Base-by-base conservation (phyloP, 306 rosid genomes). In the Fagus crenata region DNA sequence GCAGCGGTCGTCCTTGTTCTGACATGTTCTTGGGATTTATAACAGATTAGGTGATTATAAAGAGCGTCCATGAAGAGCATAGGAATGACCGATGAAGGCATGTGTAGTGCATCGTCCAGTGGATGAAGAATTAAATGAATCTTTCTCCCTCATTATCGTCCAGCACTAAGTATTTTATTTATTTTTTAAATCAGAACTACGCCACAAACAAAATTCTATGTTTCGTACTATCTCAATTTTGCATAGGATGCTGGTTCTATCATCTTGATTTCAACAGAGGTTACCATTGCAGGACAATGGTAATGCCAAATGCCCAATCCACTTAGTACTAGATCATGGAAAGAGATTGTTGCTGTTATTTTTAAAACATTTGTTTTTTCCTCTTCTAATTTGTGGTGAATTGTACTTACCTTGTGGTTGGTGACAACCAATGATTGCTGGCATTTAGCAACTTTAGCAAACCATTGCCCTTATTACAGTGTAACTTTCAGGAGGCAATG, bases 31-130 rank as follows among this genome's bases (percentile, higher is more conserved):
- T 86, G 69, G 78, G 67, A 41, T 82, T 78, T 49, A 46, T 53
- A 64, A 69, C 87, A 89, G 90, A 84, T 36, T 85, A 83, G 85
- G 77, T 54, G 54, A 87, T 37, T 64, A 39, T 46, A 89, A 83
- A 64, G 89, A 89, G 72, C 79, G 85, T 22, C 81, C 71, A 7
- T 83, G 83, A 85, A 84, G 84, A 63, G 49, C 69, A 56, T 73
- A 31, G 75, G 76, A 74, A 65, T 56, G 58, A 22, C 46, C 14
- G 15, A 49, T 37, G 77, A 7, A 28, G 61, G 32, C 69, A 7
- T 5, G 37, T 33, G 17, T 40, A n/a, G 32, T 46, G 59, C 53
- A 35, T 73, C 63, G 33, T 41, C n/a, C 64, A 15, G 12, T 49
- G 17, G 33, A 51, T 37, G 28, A 61, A 41, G 32, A 51, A 32